Conservation (phyloP, 305 asterid genomes). For the Fraxinus velutina region DNA sequence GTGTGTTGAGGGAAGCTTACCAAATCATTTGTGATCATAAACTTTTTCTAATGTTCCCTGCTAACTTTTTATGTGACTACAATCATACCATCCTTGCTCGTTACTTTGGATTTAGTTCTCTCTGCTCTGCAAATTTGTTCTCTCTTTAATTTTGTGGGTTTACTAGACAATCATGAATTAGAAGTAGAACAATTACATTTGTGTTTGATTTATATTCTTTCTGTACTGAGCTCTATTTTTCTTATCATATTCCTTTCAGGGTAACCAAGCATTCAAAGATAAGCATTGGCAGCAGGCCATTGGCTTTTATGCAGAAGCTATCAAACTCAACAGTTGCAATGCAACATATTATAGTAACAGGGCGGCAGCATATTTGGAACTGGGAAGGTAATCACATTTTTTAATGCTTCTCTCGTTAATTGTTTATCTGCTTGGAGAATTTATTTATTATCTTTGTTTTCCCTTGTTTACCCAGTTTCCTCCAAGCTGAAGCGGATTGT, state of each 20-base stretch:
- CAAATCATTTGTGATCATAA: not conserved
- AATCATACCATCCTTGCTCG: slow-evolving; percentile 8
- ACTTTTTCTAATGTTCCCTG: not conserved
- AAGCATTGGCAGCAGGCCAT: slow-evolving; percentile 84
- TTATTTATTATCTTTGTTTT: not conserved
- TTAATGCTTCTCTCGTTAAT: not conserved
- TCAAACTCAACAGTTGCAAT: slow-evolving; percentile 69
- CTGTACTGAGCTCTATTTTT: not conserved
- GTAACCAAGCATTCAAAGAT: slow-evolving; percentile 89
- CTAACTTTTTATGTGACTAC: not conserved
- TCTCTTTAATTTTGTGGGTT: slow-evolving; percentile 8
- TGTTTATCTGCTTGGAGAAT: slow-evolving; percentile 8
- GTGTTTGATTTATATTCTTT: slow-evolving; percentile 1
- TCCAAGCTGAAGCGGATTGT: slow-evolving; percentile 84
- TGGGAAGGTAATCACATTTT: slow-evolving; percentile 52
- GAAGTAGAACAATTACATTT: slow-evolving; percentile 9
- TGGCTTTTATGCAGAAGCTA: slow-evolving; percentile 84
- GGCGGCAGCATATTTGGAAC: slow-evolving; percentile 87
- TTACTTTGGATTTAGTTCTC: slow-evolving; percentile 2
- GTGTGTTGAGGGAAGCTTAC: not conserved
- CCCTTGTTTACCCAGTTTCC: slow-evolving; percentile 44
- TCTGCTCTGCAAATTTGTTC: slow-evolving; percentile 3
- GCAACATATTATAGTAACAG: slow-evolving; percentile 89
- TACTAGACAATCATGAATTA: not conserved
- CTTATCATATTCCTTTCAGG: slow-evolving; percentile 36